Conservation (phyloP, 2,329 filamentous ascomycete genomes). For the Stachybotrys chartarum region DNA sequence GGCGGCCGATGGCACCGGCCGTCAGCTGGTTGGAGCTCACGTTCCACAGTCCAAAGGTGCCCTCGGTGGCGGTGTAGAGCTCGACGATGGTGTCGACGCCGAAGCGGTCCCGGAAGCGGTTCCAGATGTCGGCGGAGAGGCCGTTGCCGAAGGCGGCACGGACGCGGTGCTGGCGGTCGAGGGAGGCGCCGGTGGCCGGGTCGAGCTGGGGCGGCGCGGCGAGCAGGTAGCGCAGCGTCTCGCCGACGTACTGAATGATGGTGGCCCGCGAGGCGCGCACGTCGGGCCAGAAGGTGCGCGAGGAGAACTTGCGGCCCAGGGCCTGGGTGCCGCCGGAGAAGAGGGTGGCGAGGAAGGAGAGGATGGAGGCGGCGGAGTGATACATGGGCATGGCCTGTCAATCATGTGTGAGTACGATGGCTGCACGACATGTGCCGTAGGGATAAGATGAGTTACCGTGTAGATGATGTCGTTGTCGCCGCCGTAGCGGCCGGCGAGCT, state of each 20-base stretch:
- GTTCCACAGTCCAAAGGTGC: constrained; percentile 64
- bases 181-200: constrained; percentile 53
- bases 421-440: neutral
- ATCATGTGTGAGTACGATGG: neutral
- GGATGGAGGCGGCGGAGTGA: constrained; percentile 68
- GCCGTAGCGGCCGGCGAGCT: constrained; percentile 46
- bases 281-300: constrained; percentile 69
- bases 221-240: constrained; percentile 78
- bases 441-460: constrained; percentile 44
- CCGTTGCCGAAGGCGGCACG: constrained; percentile 77
- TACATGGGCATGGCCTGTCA: constrained; percentile 78
- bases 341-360: constrained; percentile 60
- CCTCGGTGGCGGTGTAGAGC: constrained; percentile 77
- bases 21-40: constrained; percentile 63
- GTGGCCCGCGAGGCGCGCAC: constrained; percentile 65
- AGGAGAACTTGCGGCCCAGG: constrained; percentile 72
- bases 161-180: constrained; percentile 69
- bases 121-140: constrained; percentile 79
- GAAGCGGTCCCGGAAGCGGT: constrained; percentile 74
- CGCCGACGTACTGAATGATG: constrained; percentile 79
- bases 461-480: constrained; percentile 61
- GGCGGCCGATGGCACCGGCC: constrained; percentile 71
- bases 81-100: constrained; percentile 66
- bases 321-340: constrained; percentile 58
- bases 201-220: constrained; percentile 57